Conservation (phyloP, 2,329 filamentous ascomycete genomes). For the Alternaria sp. region DNA sequence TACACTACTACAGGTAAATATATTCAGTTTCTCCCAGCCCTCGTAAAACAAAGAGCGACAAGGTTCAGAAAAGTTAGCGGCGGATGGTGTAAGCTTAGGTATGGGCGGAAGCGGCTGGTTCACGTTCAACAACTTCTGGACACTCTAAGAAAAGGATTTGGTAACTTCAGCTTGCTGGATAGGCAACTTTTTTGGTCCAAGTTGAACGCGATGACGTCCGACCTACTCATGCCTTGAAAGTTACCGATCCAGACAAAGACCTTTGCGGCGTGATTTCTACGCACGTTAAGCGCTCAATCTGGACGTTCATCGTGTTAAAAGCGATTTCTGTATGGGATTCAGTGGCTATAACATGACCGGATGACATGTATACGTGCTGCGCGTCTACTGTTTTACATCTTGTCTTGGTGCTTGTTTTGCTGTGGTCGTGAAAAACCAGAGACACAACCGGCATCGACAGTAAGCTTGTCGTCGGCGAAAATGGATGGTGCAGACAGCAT, state of each 20-base stretch:
- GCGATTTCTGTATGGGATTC: not conserved
- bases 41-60: not conserved
- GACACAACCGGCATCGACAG: not conserved
- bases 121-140: not conserved
- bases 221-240: not conserved
- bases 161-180: not conserved
- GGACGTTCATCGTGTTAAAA: not conserved
- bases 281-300: not conserved
- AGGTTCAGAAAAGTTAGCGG: not conserved
- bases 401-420: not conserved
- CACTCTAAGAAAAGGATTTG: not conserved
- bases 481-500: not conserved
- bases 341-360: not conserved
- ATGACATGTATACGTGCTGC: not conserved
- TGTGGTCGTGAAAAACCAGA: not conserved
- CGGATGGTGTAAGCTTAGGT: not conserved
- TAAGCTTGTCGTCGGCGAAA: not conserved
- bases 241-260: too few species aligned
- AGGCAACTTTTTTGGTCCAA: too few species aligned
- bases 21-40: not conserved
- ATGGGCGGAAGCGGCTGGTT: not conserved
- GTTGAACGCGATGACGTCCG: not conserved
- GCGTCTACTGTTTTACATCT: not conserved
- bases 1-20: not conserved
- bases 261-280: not conserved